Percentiles rank a stretch among this genome's conserved stretches.
phyloP scores from a whole-genome alignment of 345 rosid genomes.

The Salix koriyanagi region DNA sequence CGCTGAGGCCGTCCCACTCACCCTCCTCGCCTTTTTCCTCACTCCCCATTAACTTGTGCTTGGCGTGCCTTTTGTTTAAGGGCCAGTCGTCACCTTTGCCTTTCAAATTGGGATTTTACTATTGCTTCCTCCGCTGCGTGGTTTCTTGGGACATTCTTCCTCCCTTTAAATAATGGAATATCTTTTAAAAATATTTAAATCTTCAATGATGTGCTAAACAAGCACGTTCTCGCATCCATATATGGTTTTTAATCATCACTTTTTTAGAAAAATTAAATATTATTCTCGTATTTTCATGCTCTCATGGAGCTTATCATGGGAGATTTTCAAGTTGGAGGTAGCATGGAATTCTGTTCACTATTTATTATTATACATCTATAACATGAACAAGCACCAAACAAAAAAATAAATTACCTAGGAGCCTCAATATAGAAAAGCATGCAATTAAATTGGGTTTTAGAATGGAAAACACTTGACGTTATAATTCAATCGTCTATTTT shows the following conservation, averaged over 20 bases:
- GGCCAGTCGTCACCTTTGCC: not conserved
- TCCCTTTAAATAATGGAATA: not conserved
- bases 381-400: too few relatives aligned
- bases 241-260: not conserved
- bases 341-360: too few relatives aligned
- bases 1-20: slow-evolving; percentile 32
- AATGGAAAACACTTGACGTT: too few relatives aligned
- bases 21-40: slow-evolving; percentile 15
- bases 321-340: too few relatives aligned
- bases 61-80: slow-evolving; percentile 21
- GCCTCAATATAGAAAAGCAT: too few relatives aligned
- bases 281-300: too few relatives aligned
- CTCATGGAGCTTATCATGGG: too few relatives aligned
- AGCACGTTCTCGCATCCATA: not conserved
- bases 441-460: too few relatives aligned
- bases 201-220: not conserved
- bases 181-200: not conserved
- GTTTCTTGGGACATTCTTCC: not conserved
- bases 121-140: not conserved
- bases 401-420: too few relatives aligned
- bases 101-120: not conserved
- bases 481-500: too few relatives aligned
- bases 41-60: slow-evolving; percentile 30
- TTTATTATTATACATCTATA: too few relatives aligned
- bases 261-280: not conserved